Percentiles rank a stretch among this genome's conserved stretches.
Evolutionary conservation across 306 rosid genomes (phyloP).

Genomic region (Prunus mira): DNA sequence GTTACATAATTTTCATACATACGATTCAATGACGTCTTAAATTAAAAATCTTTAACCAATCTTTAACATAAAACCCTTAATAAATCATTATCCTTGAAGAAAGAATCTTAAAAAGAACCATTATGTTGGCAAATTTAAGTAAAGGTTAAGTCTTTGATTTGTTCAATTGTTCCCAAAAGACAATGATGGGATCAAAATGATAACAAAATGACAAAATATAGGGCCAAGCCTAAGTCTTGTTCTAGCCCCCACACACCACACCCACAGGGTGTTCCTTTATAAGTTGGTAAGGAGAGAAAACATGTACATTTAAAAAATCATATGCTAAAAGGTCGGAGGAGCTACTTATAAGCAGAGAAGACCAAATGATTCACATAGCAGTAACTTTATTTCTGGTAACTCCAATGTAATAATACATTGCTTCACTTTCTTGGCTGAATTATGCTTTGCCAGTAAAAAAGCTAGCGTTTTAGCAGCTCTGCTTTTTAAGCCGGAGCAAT

Average conservation of each 20-base stretch:
- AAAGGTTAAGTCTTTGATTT: constrained; percentile 3
- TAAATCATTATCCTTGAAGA: too few species aligned
- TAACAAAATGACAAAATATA: constrained; percentile 18
- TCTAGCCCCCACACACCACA: neutral
- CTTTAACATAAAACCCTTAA: too few species aligned
- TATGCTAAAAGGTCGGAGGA: neutral
- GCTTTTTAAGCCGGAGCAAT: too few species aligned
- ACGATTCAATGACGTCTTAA: too few species aligned
- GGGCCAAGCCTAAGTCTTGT: neutral
- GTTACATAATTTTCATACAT: too few species aligned
- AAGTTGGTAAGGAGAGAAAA: neutral
- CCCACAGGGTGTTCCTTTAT: neutral
- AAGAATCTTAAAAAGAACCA: neutral
- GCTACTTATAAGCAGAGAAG: neutral
- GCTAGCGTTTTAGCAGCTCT: too few species aligned
- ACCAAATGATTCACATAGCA: neutral
- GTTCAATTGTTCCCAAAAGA: constrained; percentile 16
- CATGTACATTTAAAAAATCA: neutral
- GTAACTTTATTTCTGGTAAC: neutral
- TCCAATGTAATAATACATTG: neutral
- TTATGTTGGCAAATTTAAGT: neutral
- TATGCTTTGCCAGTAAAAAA: neutral
- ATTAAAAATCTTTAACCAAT: too few species aligned
- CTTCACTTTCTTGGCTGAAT: neutral
- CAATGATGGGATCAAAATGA: constrained; percentile 18